Percentiles rank a stretch among this genome's conserved stretches.
Conservation (phyloP, 2,329 filamentous ascomycete species). For the Epicoccum nigrum region DNA sequence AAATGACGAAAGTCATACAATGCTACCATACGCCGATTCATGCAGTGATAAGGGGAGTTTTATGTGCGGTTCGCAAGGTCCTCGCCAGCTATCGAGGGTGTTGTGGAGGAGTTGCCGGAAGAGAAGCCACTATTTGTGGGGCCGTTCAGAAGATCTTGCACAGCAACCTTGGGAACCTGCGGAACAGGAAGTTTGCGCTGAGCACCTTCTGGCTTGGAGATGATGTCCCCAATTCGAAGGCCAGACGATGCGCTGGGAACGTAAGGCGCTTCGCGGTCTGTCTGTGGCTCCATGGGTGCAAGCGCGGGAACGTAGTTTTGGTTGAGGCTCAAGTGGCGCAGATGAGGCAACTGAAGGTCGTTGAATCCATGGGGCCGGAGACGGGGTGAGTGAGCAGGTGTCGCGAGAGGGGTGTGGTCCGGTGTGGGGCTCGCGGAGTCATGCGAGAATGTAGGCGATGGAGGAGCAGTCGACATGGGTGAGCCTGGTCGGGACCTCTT, state of each 20-base stretch:
- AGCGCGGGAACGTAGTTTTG: constrained; percentile 65
- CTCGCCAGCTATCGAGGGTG: constrained; percentile 75
- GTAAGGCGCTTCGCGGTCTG: constrained; percentile 65
- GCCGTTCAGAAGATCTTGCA: constrained; percentile 79
- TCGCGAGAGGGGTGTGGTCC: constrained; percentile 97
- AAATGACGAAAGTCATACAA: constrained; percentile 26
- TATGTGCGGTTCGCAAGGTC: constrained; percentile 48
- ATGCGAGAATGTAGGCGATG: constrained; percentile 94
- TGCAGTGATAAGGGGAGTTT: constrained; percentile 27
- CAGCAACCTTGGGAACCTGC: constrained; percentile 85
- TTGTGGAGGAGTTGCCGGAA: constrained; percentile 78
- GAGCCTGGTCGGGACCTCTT: constrained; percentile 94
- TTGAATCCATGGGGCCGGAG: constrained; percentile 75
- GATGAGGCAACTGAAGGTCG: constrained; percentile 82
- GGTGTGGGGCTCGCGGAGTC: constrained; percentile 94
- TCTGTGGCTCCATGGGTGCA: constrained; percentile 72
- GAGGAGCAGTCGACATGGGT: constrained; percentile 92
- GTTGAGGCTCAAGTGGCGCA: constrained; percentile 74
- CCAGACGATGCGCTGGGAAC: constrained; percentile 65
- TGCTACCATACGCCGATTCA: constrained; percentile 43
- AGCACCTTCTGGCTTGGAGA: constrained; percentile 83
- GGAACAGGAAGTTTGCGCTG: constrained; percentile 91
- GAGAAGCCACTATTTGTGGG: constrained; percentile 63
- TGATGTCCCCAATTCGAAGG: constrained; percentile 88
- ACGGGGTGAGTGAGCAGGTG: constrained; percentile 91